Percentiles rank a stretch among this genome's conserved stretches.
Conservation (phyloP, 345 rosid genomes). For the Melaleuca alternifolia region DNA sequence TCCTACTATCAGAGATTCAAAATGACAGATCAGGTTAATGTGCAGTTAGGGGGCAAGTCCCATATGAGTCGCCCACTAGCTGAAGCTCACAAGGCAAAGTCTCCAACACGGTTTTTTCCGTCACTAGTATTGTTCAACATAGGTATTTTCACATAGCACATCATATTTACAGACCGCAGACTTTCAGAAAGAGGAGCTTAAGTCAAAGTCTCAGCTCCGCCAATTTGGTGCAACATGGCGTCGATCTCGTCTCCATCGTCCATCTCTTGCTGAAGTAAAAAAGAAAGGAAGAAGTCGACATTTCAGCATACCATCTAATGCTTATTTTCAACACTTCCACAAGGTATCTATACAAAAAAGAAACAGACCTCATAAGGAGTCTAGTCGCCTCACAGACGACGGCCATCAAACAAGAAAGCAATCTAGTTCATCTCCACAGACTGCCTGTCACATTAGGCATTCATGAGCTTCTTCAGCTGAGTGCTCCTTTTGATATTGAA, state of each 20-base stretch:
- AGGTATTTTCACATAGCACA: not conserved
- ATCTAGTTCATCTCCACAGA: constrained; percentile 69
- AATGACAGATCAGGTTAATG: not conserved
- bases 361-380: constrained; percentile 73
- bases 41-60: not conserved
- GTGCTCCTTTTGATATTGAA: constrained; percentile 84
- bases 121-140: not conserved
- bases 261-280: constrained; percentile 53
- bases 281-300: not conserved
- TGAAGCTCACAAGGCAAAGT: not conserved
- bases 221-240: constrained; percentile 82
- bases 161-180: not conserved
- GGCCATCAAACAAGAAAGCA: constrained; percentile 84
- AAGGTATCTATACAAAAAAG: not conserved
- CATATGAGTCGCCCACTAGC: not conserved
- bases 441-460: constrained; percentile 79
- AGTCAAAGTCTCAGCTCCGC: constrained; percentile 14
- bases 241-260: constrained; percentile 91
- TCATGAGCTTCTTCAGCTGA: constrained; percentile 82
- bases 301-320: not conserved
- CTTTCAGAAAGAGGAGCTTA: not conserved
- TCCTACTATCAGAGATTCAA: not conserved
- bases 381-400: constrained; percentile 69
- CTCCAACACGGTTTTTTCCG: not conserved
- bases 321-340: not conserved